Base-by-base conservation (phyloP, 805 yeast genomes). In the Gaillardinia entomophila region DNA sequence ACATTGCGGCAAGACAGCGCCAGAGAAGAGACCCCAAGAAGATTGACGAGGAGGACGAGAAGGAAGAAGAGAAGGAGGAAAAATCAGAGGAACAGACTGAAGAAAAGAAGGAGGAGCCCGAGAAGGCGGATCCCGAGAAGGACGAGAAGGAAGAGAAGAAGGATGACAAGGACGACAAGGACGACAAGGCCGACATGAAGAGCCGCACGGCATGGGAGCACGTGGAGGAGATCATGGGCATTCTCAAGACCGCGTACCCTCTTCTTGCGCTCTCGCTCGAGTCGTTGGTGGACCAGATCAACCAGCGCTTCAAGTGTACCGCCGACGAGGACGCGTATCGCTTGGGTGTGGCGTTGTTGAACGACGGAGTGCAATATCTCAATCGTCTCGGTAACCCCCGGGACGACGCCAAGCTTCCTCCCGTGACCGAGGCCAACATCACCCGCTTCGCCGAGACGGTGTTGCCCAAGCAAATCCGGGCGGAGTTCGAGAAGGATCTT, bases 261-360 rank as follows among this genome's bases (percentile, higher is more conserved):
- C 63, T 92, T 33, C 63, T 92, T 41, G 96, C 98, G 0, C 71
- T 92, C 28, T 87, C 97, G 0, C 69, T 94, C 42, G 99, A 92
- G 57, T 87, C 97, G 0, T 63, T 94, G 34, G 97, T 92, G 18
- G 97, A 94, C 49, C 98, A 94, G 63, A 86, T 92, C 34, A 82
- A 81, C 49, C 96, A 88, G 53, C 70, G 97, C 34, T 90, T 92
- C 70, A 92, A 90, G 59, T 81, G 95, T 24, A 82, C 84, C 28
- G 85, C 92, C 1, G 98, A 92, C 55, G 98, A 90, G 49, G 98
- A 92, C 57, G 90, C 96, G 1, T 94, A 92, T 57, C 70, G 99
- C 43, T 68, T 92, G 34, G 89, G 95, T 31, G 87, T 88, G 40
- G 98, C 97, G 0, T 62, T 92, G 35, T 71, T 92, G 40, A 87